These are phyloP conservation scores for Botrytis pseudocinerea DNA, from an alignment of 2,329 filamentous ascomycete species.

Conservation along the genomic window DNA sequence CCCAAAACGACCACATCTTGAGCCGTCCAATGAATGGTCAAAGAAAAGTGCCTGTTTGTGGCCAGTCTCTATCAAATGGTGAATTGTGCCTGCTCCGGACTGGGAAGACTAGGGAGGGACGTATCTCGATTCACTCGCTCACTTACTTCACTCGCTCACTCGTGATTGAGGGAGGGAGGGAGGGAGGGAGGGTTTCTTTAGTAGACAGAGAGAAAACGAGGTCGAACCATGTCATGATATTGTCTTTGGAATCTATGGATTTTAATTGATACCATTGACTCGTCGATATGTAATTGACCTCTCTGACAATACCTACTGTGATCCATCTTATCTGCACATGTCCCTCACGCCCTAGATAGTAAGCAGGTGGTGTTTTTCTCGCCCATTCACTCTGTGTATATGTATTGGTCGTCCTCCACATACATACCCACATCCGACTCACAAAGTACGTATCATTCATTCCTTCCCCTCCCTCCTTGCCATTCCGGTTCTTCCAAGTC, in stretches of 20 bases:
- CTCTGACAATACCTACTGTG: neutral
- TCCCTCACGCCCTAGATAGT: neutral
- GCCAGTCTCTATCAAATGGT: neutral
- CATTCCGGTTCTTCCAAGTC: neutral
- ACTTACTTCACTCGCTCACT: neutral
- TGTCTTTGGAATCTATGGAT: neutral
- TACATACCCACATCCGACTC: neutral
- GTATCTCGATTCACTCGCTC: neutral
- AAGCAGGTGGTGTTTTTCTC: neutral
- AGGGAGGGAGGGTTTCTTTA: neutral
- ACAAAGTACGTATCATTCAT: neutral
- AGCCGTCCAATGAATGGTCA: conserved; percentile 2
- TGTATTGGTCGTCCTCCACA: neutral
- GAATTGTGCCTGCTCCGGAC: neutral
- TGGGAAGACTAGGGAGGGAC: neutral
- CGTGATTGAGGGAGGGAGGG: neutral
- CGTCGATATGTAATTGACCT: neutral
- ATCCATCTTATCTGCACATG: neutral
- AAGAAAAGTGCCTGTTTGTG: neutral
- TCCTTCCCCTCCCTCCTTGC: neutral
- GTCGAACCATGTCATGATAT: neutral
- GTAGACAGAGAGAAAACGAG: neutral
- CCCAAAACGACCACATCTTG: neutral
- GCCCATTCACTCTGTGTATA: neutral
- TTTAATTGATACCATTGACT: neutral